Conservation (phyloP, 345 rosid genomes). For the Pugionium dolabratum region DNA sequence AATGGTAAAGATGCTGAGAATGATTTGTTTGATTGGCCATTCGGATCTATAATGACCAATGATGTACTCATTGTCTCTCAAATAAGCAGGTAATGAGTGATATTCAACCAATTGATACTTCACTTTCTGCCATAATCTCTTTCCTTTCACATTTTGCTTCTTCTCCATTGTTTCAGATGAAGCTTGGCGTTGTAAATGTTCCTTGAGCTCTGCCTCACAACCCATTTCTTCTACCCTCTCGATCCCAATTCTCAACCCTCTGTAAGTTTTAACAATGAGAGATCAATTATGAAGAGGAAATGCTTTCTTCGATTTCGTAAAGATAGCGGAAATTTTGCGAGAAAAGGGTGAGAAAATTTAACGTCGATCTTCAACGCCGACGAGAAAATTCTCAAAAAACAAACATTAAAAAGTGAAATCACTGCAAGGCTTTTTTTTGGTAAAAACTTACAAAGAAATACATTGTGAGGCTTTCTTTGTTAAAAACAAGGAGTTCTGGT, state of each 20-base stretch:
- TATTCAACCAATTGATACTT: slow-evolving; percentile 89
- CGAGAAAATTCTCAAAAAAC: slow-evolving; percentile 6
- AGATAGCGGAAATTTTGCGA: not conserved
- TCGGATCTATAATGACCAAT: slow-evolving; percentile 81
- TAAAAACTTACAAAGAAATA: too few relatives aligned
- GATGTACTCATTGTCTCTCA: slow-evolving; percentile 87
- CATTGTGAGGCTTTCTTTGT: not conserved
- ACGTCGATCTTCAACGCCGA: slow-evolving; percentile 32
- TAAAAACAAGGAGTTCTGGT: not conserved
- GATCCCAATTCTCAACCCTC: not conserved
- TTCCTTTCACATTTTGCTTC: slow-evolving; percentile 64
- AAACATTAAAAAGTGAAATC: too few relatives aligned
- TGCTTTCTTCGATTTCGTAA: not conserved
- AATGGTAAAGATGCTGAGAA: slow-evolving; percentile 78
- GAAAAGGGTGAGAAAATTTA: not conserved
- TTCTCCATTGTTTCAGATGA: slow-evolving; percentile 50
- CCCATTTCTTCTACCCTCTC: slow-evolving; percentile 40
- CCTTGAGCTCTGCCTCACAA: slow-evolving; percentile 30
- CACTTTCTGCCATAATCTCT: slow-evolving; percentile 79
- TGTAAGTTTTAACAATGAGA: not conserved
- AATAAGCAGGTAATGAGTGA: slow-evolving; percentile 75
- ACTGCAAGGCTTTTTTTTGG: not conserved
- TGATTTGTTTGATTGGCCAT: slow-evolving; percentile 87
- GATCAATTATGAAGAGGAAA: too few relatives aligned
- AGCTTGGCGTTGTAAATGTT: slow-evolving; percentile 25